Conservation (phyloP, 192 early-diverging fungal species). For the Dimargaris verticillata region DNA sequence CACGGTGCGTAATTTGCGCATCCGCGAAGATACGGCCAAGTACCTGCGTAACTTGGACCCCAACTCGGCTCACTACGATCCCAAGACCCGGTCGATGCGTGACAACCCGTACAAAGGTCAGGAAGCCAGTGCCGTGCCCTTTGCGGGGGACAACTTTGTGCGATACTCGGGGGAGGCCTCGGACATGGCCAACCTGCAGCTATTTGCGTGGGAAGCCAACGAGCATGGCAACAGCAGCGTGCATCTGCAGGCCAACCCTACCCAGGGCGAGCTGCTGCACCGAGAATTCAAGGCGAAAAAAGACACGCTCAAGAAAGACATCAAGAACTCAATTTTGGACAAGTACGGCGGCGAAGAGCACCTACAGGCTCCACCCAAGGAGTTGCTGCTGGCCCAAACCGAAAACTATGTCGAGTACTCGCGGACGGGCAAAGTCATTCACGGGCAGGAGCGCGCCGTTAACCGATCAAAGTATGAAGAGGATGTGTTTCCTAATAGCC, state of each 20-base stretch:
- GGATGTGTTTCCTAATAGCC: slow-evolving; percentile 72
- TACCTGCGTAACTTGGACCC: slow-evolving; percentile 91
- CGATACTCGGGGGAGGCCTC: slow-evolving; percentile 74
- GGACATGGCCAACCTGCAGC: slow-evolving; percentile 64
- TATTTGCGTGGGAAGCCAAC: slow-evolving; percentile 89
- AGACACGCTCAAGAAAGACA: slow-evolving; percentile 50
- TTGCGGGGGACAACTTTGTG: slow-evolving; percentile 87
- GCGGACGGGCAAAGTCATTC: slow-evolving; percentile 70
- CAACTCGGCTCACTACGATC: slow-evolving; percentile 94
- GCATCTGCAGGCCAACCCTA: slow-evolving; percentile 90
- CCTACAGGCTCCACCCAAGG: slow-evolving; percentile 72
- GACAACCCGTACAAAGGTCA: slow-evolving; percentile 75
- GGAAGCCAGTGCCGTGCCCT: slow-evolving; percentile 33
- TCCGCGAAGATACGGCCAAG: slow-evolving; percentile 99
- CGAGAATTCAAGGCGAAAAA: slow-evolving; percentile 72
- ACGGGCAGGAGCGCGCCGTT: slow-evolving; percentile 64
- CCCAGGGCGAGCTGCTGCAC: slow-evolving; percentile 83
- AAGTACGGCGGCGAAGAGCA: slow-evolving; percentile 95
- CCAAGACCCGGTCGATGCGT: slow-evolving; percentile 97
- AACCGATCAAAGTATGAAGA: slow-evolving; percentile 79
- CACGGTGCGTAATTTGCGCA: slow-evolving; percentile 91
- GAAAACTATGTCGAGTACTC: slow-evolving; percentile 97
- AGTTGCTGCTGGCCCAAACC: slow-evolving; percentile 76
- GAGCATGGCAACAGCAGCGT: slow-evolving; percentile 62
- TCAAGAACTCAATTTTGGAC: slow-evolving; percentile 60